Conservation (phyloP, 352 stramenopile species). For the Pilasporangium apinafurcum region DNA sequence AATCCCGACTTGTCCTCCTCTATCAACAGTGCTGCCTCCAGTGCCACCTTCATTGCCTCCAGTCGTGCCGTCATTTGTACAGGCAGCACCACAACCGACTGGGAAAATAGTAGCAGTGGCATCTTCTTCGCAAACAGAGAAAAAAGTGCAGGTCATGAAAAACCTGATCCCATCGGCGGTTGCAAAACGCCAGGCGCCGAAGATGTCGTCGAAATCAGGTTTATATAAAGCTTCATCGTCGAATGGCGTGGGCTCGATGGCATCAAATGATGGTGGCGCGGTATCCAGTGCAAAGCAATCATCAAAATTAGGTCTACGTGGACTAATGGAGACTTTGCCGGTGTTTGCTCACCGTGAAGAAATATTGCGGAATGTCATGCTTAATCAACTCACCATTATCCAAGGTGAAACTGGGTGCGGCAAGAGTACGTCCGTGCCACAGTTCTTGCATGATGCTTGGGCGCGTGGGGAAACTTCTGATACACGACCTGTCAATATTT, state of each 20-base stretch:
- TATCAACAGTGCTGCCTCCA: conserved; percentile 1
- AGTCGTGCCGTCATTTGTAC: no score
- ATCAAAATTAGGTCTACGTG: conserved; percentile 10
- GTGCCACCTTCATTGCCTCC: conserved; percentile 7
- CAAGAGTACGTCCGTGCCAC: conserved; percentile 94
- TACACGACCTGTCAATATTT: conserved; percentile 89
- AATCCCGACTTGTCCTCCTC: background rate
- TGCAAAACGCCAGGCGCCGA: no score
- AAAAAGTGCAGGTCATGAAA: no score
- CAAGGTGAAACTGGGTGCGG: conserved; percentile 94
- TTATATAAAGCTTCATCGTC: no score
- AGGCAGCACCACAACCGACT: no score
- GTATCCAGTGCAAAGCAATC: no score
- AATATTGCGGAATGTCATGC: conserved; percentile 76
- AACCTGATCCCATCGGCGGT: no score
- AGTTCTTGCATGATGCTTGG: conserved; percentile 87
- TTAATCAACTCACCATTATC: conserved; percentile 89
- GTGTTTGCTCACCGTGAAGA: conserved; percentile 85
- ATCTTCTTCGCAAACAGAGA: no score
- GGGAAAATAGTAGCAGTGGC: no score
- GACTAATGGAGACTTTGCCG: conserved; percentile 71
- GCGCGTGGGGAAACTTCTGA: conserved; percentile 9
- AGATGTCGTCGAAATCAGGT: no score
- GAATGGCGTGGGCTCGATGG: no score
- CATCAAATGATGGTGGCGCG: no score